phyloP scores from a whole-genome alignment of 208 protist genomes.

The Acanthamoeba healyi region DNA sequence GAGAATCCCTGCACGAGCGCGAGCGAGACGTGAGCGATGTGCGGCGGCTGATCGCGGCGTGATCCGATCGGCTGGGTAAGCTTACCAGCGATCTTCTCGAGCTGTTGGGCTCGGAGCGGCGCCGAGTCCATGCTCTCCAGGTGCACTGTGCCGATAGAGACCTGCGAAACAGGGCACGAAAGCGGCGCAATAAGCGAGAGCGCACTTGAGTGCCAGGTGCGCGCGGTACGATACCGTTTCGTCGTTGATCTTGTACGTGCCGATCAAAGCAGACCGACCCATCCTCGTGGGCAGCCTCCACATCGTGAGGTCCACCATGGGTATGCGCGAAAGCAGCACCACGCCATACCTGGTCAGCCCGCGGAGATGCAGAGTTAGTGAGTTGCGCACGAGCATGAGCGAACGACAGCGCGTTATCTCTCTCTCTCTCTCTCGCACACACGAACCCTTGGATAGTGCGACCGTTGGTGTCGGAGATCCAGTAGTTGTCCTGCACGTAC shows the following conservation, averaged over 20 bases:
- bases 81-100: neutral
- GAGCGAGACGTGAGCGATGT: neutral
- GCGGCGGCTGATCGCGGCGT: no score
- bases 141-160: slow-evolving; percentile 30
- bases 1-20: neutral
- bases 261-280: neutral
- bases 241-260: slow-evolving; percentile 10
- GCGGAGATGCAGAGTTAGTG: neutral
- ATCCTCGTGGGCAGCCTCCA: slow-evolving; percentile 35
- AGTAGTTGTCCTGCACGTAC: slow-evolving; percentile 14
- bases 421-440: no score
- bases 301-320: slow-evolving; percentile 5
- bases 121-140: slow-evolving; percentile 61
- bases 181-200: neutral
- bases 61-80: neutral
- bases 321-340: neutral
- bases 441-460: slow-evolving; percentile 23
- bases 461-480: neutral
- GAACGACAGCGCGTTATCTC: no score
- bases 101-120: neutral
- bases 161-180: neutral
- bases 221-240: neutral
- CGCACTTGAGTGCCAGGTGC: neutral
- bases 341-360: neutral
- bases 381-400: no score